Conservation (phyloP, 805 yeast genomes). For the Candida gorgasii region DNA sequence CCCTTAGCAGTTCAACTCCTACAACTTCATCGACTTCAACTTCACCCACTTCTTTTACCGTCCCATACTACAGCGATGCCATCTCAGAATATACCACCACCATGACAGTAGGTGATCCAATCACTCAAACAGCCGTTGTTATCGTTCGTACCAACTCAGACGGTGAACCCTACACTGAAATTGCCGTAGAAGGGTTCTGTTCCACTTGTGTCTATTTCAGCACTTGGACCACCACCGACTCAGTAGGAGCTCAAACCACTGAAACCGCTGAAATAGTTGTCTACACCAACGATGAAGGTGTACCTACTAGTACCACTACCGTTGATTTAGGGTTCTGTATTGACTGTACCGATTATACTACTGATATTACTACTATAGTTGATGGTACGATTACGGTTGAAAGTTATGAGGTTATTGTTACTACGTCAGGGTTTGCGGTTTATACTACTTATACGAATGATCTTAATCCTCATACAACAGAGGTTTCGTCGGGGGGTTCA, state of each 20-base stretch:
- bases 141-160: slow-evolving; percentile 12
- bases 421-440: slow-evolving; percentile 8
- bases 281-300: slow-evolving; percentile 13
- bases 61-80: background rate
- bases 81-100: slow-evolving; percentile 8
- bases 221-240: slow-evolving; percentile 13
- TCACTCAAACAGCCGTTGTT: slow-evolving; percentile 15
- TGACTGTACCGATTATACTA: slow-evolving; percentile 13
- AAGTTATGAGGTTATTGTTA: slow-evolving; percentile 11
- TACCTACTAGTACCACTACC: slow-evolving; percentile 14
- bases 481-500: too few species aligned
- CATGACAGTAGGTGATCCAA: slow-evolving; percentile 8
- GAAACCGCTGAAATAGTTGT: slow-evolving; percentile 15
- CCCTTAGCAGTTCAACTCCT: background rate
- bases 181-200: slow-evolving; percentile 8
- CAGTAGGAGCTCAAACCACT: slow-evolving; percentile 12
- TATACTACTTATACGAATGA: background rate
- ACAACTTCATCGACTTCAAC: background rate
- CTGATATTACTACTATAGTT: slow-evolving; percentile 13
- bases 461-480: too few species aligned
- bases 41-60: background rate
- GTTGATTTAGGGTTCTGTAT: slow-evolving; percentile 9
- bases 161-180: slow-evolving; percentile 15
- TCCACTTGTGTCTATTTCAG: slow-evolving; percentile 12
- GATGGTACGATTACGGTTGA: slow-evolving; percentile 1